Conservation (phyloP, 2,329 filamentous ascomycete genomes). For the Phoma sp. region DNA sequence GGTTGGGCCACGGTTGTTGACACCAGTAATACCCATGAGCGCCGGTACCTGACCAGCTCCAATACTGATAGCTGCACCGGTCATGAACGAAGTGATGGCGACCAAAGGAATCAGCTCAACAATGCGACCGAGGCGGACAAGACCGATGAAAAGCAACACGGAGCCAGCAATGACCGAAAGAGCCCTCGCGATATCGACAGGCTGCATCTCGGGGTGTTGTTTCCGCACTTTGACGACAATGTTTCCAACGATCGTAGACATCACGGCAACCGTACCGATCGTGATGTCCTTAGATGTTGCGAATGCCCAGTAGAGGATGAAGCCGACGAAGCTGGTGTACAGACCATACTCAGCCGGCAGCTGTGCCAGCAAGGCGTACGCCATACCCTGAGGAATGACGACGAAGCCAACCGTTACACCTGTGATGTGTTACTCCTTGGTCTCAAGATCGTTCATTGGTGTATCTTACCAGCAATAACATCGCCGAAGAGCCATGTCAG, state of each 20-base stretch:
- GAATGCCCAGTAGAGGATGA: constrained; percentile 95
- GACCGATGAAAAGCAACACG: constrained; percentile 81
- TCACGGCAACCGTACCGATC: constrained; percentile 95
- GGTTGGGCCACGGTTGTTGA: constrained; percentile 78
- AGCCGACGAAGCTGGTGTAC: constrained; percentile 96
- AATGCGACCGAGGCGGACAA: constrained; percentile 84
- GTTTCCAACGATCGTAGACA: constrained; percentile 88
- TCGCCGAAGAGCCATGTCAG: constrained; percentile 87
- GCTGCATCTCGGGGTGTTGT: constrained; percentile 54
- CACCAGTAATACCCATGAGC: constrained; percentile 78
- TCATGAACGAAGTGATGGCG: constrained; percentile 96
- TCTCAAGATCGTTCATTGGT: neutral
- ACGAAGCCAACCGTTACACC: constrained; percentile 77
- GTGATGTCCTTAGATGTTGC: constrained; percentile 99
- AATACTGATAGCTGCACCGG: constrained; percentile 91
- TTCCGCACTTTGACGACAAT: constrained; percentile 70
- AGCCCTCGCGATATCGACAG: constrained; percentile 73
- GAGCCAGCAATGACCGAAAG: constrained; percentile 80
- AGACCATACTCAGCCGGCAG: constrained; percentile 85
- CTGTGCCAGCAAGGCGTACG: constrained; percentile 84
- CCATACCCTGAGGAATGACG: constrained; percentile 94
- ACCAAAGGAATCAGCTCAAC: constrained; percentile 93
- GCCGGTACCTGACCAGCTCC: constrained; percentile 81
- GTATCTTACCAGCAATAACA: constrained; percentile 77
- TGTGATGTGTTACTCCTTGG: constrained; percentile 30